These are phyloP conservation scores for Chrysoporthe cubensis DNA, from an alignment of 2,329 filamentous ascomycete genomes.

Conservation along the genomic window DNA sequence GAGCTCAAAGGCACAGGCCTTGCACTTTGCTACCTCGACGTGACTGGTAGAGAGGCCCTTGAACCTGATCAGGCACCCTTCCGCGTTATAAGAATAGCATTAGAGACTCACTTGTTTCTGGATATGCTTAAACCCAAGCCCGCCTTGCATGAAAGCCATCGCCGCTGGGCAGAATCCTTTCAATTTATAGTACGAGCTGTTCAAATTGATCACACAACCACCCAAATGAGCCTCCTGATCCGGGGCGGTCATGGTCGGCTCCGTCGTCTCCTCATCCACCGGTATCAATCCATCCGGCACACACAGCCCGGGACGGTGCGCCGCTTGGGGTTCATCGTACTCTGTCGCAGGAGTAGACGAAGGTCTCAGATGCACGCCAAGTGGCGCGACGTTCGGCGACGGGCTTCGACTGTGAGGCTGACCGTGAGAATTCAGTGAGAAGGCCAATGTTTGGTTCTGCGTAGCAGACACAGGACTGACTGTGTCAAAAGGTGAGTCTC, in stretches of 20 bases:
- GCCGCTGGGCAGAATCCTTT: slow-evolving; percentile 62
- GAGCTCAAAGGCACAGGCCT: slow-evolving; percentile 57
- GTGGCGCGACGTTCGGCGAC: slow-evolving; percentile 11
- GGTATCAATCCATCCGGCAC: slow-evolving; percentile 43
- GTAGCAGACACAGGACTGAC: slow-evolving; percentile 14
- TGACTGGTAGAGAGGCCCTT: slow-evolving; percentile 40
- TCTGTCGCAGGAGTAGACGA: background rate
- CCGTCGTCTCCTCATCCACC: slow-evolving; percentile 37
- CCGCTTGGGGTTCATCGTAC: background rate
- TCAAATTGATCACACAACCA: slow-evolving; percentile 48
- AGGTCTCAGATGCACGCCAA: background rate
- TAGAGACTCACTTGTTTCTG: slow-evolving; percentile 50
- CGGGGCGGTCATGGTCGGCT: slow-evolving; percentile 20
- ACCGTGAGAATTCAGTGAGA: slow-evolving; percentile 7
- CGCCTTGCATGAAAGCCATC: slow-evolving; percentile 52
- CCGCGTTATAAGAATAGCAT: background rate
- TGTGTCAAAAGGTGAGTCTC: slow-evolving; percentile 13
- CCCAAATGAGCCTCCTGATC: slow-evolving; percentile 31
- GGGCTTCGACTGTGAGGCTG: background rate
- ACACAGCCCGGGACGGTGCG: slow-evolving; percentile 11
- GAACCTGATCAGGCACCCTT: background rate
- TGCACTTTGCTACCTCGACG: slow-evolving; percentile 54
- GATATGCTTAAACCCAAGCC: slow-evolving; percentile 53
- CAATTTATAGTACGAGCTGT: slow-evolving; percentile 55
- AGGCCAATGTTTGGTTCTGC: background rate